phyloP scores from a whole-genome alignment of 2,329 filamentous ascomycete genomes.

The Monosporascus sp. region DNA sequence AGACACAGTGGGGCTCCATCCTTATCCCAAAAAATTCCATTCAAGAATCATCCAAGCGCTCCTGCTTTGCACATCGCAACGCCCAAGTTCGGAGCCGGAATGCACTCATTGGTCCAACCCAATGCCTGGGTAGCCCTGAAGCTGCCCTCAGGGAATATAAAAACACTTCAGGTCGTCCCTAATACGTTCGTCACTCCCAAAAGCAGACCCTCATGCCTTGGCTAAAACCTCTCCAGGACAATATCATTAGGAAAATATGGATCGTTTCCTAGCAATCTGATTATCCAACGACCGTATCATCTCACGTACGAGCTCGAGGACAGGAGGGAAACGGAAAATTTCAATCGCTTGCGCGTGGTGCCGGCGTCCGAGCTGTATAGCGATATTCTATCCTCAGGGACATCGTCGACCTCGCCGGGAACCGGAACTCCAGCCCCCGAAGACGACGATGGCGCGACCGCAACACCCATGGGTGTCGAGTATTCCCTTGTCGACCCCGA shows the following conservation, averaged over 20 bases:
- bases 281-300: conserved; percentile 87
- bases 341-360: conserved; percentile 70
- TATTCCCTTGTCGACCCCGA: conserved; percentile 40
- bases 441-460: conserved; percentile 30
- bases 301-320: conserved; percentile 87
- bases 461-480: conserved; percentile 39
- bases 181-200: conserved; percentile 47
- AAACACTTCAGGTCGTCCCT: conserved; percentile 52
- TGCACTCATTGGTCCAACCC: conserved; percentile 45
- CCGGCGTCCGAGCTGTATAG: conserved; percentile 77
- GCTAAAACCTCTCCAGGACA: conserved; percentile 47
- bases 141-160: conserved; percentile 53
- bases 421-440: conserved; percentile 35
- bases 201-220: conserved; percentile 3
- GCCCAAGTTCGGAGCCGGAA: conserved; percentile 9
- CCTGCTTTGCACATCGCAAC: no score
- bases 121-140: conserved; percentile 56
- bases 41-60: no score
- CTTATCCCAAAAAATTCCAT: no score
- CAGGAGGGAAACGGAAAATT: conserved; percentile 56
- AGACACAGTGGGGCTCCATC: no score
- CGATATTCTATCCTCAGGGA: conserved; percentile 57
- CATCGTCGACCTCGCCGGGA: conserved; percentile 18
- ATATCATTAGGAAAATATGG: conserved; percentile 92
- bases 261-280: conserved; percentile 79